Evolutionary conservation across 441 rosid species (phyloP), one percentile per base, ranked within the genome.

Genomic region (Pelargonium australe): DNA sequence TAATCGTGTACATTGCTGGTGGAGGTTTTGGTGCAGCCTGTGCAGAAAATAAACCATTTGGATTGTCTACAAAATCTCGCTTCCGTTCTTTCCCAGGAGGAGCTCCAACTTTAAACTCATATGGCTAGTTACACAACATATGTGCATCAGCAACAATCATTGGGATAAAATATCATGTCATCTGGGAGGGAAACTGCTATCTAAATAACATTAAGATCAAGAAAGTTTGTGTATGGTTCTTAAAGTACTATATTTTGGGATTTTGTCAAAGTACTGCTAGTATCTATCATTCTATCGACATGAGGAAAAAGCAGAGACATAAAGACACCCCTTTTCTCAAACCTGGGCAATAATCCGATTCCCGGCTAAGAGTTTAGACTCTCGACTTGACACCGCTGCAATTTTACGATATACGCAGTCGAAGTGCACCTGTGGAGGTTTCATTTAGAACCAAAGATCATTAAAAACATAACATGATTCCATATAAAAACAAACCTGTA

Each of bases 21-120:
- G 97, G 99, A 3, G 97, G 99, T 71, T 94, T 94, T 28, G 99
- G 97, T 34, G 99, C 78, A 70, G 98, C 98, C 68, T 92, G 98
- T 43, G 94, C 96, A 23, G 97, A 94, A 80, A 94, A 94, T 53
- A 91, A 80, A 70, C 95, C 97, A 70, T 94, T 94, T 73, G 97
- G 97, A 70, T 83, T 91, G 71, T 91, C 99, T 20, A 89, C 97
- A 23, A 77, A 89, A 5, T 89, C 96, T 17, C 95, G 81, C 73
- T 88, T 94, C 77, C 94, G 72, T 75, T 94, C 96, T 51, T 91
- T 94, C 7, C 97, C 96, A 0, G 97, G 96, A 12, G 85, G 70
- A 49, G 92, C 81, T 72, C 97, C 97, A 6, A 91, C 92, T 83
- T 83, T 87, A 81, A 95, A 95, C 79, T 80, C 95, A 37, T 90